These are phyloP conservation scores for Pythium diclinum DNA, from an alignment of 352 stramenopile genomes.

Conservation along the genomic window DNA sequence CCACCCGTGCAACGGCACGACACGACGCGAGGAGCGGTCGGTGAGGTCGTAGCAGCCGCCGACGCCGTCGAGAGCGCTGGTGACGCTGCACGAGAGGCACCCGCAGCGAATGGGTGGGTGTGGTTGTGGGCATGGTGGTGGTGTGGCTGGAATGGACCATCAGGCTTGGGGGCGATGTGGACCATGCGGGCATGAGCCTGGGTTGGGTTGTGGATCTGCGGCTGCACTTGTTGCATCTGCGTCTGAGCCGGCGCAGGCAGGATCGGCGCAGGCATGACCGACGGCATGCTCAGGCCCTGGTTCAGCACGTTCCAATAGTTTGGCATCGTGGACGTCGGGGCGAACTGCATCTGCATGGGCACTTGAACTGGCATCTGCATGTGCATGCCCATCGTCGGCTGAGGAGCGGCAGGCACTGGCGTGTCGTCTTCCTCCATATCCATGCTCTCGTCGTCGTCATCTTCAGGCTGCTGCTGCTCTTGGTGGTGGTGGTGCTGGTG, in stretches of 20 bases:
- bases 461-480: neutral
- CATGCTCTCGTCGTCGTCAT: conserved; percentile 14
- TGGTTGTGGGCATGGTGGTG: neutral
- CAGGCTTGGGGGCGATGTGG: conserved; percentile 74
- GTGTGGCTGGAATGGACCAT: conserved; percentile 20
- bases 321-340: conserved; percentile 64
- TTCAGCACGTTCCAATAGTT: conserved; percentile 88
- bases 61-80: conserved; percentile 4
- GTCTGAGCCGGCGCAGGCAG: neutral
- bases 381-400: conserved; percentile 1
- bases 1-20: conserved; percentile 79
- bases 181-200: conserved; percentile 46
- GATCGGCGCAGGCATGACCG: conserved; percentile 18
- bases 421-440: conserved; percentile 18
- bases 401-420: neutral
- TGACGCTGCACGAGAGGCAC: conserved; percentile 8
- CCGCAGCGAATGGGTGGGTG: conserved; percentile 11
- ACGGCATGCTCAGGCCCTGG: conserved; percentile 38
- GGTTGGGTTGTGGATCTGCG: conserved; percentile 26
- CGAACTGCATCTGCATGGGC: conserved; percentile 41
- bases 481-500: neutral
- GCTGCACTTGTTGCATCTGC: conserved; percentile 4
- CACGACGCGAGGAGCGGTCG: conserved; percentile 39
- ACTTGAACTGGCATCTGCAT: conserved; percentile 18
- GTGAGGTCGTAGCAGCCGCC: conserved; percentile 11